Conservation (phyloP, 495 filamentous ascomycete genomes). For the Penicillium cataractarum region DNA sequence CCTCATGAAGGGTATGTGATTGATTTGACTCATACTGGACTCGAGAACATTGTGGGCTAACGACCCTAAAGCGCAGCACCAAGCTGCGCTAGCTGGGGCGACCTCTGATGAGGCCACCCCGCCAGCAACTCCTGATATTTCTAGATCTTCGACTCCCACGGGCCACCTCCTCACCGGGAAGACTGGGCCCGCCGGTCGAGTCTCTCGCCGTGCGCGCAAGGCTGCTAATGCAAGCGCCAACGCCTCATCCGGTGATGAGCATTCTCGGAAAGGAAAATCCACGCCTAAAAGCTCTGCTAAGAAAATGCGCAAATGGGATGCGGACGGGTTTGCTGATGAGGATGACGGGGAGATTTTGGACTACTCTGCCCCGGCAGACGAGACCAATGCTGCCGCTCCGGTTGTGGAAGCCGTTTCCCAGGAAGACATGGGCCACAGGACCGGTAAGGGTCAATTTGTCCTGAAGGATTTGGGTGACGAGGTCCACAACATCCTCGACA, state of each 20-base stretch:
- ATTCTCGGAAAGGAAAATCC: conserved; percentile 57
- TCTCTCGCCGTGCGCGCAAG: conserved; percentile 82
- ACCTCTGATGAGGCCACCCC: conserved; percentile 61
- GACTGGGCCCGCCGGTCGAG: conserved; percentile 68
- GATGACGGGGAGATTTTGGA: conserved; percentile 80
- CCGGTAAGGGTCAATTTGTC: conserved; percentile 88
- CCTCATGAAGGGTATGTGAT: conserved; percentile 50
- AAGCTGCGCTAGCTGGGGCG: conserved; percentile 50
- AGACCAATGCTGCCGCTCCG: conserved; percentile 53
- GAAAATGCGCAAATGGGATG: conserved; percentile 88
- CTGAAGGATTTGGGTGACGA: conserved; percentile 92
- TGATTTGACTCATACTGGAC: conserved; percentile 21
- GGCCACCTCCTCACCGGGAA: conserved; percentile 72
- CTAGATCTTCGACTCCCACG: conserved; percentile 74
- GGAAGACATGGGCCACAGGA: conserved; percentile 80
- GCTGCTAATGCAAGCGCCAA: conserved; percentile 65
- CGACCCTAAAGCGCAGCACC: conserved; percentile 43
- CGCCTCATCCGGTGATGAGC: conserved; percentile 84
- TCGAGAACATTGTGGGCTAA: conserved; percentile 34
- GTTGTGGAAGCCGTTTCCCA: conserved; percentile 73
- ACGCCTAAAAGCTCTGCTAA: conserved; percentile 63
- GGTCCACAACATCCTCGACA: conserved; percentile 82
- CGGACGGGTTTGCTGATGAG: conserved; percentile 84
- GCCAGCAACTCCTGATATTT: conserved; percentile 71
- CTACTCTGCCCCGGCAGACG: conserved; percentile 72